Conservation (phyloP, 176 grass and related monocot genomes). For the Avena sativa region DNA sequence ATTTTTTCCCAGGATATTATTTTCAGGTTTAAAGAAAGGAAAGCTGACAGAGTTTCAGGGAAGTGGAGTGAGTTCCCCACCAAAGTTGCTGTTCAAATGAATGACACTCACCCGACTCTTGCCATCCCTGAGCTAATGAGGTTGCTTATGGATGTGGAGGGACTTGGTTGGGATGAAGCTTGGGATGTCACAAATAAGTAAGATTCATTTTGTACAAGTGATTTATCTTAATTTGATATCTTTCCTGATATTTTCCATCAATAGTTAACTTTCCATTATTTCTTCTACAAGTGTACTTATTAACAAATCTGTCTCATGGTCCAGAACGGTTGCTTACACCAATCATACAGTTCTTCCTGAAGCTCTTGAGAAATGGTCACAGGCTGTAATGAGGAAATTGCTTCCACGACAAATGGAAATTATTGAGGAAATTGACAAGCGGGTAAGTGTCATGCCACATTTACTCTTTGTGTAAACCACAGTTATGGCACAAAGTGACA, state of each 20-base stretch:
- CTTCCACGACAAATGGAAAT: slow-evolving; percentile 93
- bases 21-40: slow-evolving; percentile 80
- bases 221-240: slow-evolving; percentile 32
- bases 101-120: slow-evolving; percentile 88
- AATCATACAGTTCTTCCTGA: slow-evolving; percentile 90
- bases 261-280: slow-evolving; percentile 16
- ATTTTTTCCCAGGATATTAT: slow-evolving; percentile 73
- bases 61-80: slow-evolving; percentile 76
- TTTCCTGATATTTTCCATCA: neutral
- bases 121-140: slow-evolving; percentile 78
- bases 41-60: slow-evolving; percentile 54
- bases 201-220: slow-evolving; percentile 2
- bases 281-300: slow-evolving; percentile 18
- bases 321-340: slow-evolving; percentile 76
- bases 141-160: slow-evolving; percentile 73
- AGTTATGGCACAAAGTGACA: slow-evolving; percentile 46
- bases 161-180: slow-evolving; percentile 79
- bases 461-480: slow-evolving; percentile 25
- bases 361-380: slow-evolving; percentile 88
- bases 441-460: slow-evolving; percentile 46
- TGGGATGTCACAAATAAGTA: slow-evolving; percentile 77
- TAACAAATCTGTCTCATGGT: slow-evolving; percentile 12
- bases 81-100: slow-evolving; percentile 90
- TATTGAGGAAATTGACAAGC: slow-evolving; percentile 79
- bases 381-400: slow-evolving; percentile 69